Evolutionary conservation across 176 grass and related monocot species (phyloP).

Genomic region (Echinochloa phyllopogon): DNA sequence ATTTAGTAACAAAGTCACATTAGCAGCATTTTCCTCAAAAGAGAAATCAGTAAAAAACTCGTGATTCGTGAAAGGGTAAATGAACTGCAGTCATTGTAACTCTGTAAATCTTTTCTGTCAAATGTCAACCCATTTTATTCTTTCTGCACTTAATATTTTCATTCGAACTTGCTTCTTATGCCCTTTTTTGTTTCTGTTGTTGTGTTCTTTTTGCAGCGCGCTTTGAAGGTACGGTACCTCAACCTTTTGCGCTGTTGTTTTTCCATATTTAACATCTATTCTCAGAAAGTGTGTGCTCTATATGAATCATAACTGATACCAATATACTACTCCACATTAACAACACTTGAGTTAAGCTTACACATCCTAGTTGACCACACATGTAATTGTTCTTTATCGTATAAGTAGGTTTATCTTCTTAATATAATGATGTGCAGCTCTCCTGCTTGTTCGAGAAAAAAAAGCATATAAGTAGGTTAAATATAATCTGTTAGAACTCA

Average conservation of each 20-base stretch:
- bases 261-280: conserved; percentile 28
- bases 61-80: conserved; percentile 11
- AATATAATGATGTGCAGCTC: too few relatives aligned
- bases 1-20: not conserved
- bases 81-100: conserved; percentile 4
- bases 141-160: conserved; percentile 11
- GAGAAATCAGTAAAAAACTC: not conserved
- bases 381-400: conserved; percentile 8
- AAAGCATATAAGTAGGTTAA: not conserved
- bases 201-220: conserved; percentile 61
- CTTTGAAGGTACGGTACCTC: conserved; percentile 81
- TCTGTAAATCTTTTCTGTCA: conserved; percentile 4
- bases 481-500: not conserved
- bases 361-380: not conserved
- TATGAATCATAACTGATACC: not conserved
- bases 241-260: conserved; percentile 19
- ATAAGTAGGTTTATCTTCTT: too few relatives aligned
- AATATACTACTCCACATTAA: not conserved
- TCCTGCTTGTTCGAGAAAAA: too few relatives aligned
- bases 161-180: conserved; percentile 34
- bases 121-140: not conserved
- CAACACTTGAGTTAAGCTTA: conserved; percentile 21
- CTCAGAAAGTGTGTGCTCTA: not conserved
- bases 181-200: conserved; percentile 44
- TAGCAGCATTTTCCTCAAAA: not conserved